Conservation (phyloP, 495 filamentous ascomycete genomes). For the Penicillium cinerascens region DNA sequence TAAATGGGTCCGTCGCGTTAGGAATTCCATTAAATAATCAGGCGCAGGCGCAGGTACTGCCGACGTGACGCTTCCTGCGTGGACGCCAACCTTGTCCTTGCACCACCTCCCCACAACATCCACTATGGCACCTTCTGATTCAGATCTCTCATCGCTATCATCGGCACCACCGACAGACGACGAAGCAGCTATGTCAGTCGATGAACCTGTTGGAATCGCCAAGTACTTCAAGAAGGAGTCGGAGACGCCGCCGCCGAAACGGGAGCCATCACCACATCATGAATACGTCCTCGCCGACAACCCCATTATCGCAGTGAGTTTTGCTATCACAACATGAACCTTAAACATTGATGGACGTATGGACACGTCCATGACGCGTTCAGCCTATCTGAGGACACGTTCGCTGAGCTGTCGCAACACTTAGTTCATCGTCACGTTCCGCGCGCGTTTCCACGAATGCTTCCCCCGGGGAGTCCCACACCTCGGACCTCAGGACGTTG, state of each 20-base stretch:
- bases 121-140: slow-evolving; percentile 52
- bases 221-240: slow-evolving; percentile 51
- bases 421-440: slow-evolving; percentile 97
- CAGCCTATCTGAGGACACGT: slow-evolving; percentile 24
- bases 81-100: slow-evolving; percentile 24
- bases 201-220: slow-evolving; percentile 42
- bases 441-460: slow-evolving; percentile 83
- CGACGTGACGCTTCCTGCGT: slow-evolving; percentile 32
- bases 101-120: slow-evolving; percentile 25
- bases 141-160: slow-evolving; percentile 56
- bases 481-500: slow-evolving; percentile 92
- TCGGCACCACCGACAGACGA: slow-evolving; percentile 57
- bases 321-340: not conserved
- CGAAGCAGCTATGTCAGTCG: slow-evolving; percentile 43
- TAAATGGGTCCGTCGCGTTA: slow-evolving; percentile 9
- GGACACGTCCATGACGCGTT: slow-evolving; percentile 33
- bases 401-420: slow-evolving; percentile 38
- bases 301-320: slow-evolving; percentile 79
- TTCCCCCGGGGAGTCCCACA: slow-evolving; percentile 84
- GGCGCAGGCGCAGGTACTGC: slow-evolving; percentile 27
- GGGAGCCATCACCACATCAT: slow-evolving; percentile 80
- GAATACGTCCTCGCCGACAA: slow-evolving; percentile 87
- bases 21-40: slow-evolving; percentile 14
- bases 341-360: not conserved
- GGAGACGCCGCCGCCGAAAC: slow-evolving; percentile 64